Percentiles rank a stretch among this genome's conserved stretches.
Evolutionary conservation across 2,329 filamentous ascomycete species (phyloP).

Genomic region (Epichloe brachyelytri): DNA sequence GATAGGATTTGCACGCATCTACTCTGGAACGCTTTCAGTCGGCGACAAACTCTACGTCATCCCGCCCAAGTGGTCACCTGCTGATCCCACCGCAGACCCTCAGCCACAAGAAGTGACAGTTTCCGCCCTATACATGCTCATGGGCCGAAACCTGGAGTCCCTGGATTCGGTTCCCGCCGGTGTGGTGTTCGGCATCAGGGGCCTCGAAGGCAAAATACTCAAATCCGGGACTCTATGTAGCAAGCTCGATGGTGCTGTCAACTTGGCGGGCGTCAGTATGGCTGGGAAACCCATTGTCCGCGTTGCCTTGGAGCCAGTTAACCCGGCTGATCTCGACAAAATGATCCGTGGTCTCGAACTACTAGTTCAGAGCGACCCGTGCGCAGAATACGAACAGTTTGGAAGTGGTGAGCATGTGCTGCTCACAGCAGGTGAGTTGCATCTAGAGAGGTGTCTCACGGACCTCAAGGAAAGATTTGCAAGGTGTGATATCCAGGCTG

Average conservation of each 20-base stretch:
- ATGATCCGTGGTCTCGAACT: constrained; percentile 83
- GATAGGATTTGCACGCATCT: constrained; percentile 88
- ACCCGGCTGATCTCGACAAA: constrained; percentile 81
- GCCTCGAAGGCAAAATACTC: constrained; percentile 82
- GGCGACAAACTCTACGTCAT: constrained; percentile 87
- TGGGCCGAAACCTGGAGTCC: constrained; percentile 80
- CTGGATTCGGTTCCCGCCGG: constrained; percentile 79
- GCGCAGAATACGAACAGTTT: constrained; percentile 89
- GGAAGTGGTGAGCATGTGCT: constrained; percentile 91
- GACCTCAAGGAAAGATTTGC: constrained; percentile 89
- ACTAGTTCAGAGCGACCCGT: constrained; percentile 88
- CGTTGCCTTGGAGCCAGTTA: constrained; percentile 85
- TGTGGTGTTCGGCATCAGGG: constrained; percentile 88
- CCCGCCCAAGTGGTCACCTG: constrained; percentile 84
- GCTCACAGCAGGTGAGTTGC: constrained; percentile 83
- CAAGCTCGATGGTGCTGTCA: constrained; percentile 72
- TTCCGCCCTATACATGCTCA: constrained; percentile 83
- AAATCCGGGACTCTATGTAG: constrained; percentile 93
- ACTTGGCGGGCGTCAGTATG: constrained; percentile 73
- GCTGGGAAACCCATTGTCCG: constrained; percentile 84
- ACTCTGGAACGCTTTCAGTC: constrained; percentile 78
- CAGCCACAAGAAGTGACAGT: constrained; percentile 73
- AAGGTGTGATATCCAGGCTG: constrained; percentile 85
- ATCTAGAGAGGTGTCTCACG: constrained; percentile 85
- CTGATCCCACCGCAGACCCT: constrained; percentile 56